These are phyloP conservation scores for Clavaria fumosa DNA, from an alignment of 768 basidiomycete species.

Conservation along the genomic window DNA sequence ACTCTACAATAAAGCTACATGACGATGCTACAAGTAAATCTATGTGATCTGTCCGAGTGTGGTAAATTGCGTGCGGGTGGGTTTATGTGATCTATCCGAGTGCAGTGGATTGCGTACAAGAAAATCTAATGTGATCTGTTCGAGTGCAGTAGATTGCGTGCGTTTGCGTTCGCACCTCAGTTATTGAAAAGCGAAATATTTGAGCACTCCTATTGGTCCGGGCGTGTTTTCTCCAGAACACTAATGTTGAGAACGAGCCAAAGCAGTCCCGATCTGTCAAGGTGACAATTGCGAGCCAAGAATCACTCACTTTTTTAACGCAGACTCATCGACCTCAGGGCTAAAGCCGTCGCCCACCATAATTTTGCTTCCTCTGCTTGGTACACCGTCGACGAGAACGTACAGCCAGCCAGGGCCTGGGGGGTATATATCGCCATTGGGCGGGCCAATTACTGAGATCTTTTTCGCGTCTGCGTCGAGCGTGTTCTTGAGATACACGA, in stretches of 20 bases:
- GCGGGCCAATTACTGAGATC: constrained; percentile 49
- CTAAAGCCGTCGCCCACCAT: constrained; percentile 54
- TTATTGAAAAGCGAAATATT: too few relatives aligned
- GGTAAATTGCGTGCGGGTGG: too few relatives aligned
- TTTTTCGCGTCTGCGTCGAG: constrained; percentile 26
- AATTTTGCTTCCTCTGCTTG: constrained; percentile 44
- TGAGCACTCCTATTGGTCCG: constrained; percentile 34
- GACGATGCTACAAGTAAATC: not conserved
- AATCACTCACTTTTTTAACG: constrained; percentile 40
- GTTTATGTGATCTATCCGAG: too few relatives aligned
- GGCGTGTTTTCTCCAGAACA: constrained; percentile 29
- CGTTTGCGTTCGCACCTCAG: too few relatives aligned
- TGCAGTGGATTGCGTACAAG: too few relatives aligned
- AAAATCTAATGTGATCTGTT: too few relatives aligned
- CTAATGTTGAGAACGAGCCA: too few relatives aligned
- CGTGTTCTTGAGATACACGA: constrained; percentile 42
- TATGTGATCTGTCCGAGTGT: not conserved
- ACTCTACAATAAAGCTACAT: too few relatives aligned
- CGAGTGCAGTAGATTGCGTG: too few relatives aligned
- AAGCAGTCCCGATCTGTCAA: not conserved
- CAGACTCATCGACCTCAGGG: constrained; percentile 41
- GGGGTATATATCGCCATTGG: constrained; percentile 49
- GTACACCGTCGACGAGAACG: constrained; percentile 48
- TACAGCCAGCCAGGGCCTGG: constrained; percentile 73
- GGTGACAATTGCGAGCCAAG: not conserved